Evolutionary conservation across 2,329 filamentous ascomycete genomes (phyloP).

Genomic region (Lanzia echinophila): DNA sequence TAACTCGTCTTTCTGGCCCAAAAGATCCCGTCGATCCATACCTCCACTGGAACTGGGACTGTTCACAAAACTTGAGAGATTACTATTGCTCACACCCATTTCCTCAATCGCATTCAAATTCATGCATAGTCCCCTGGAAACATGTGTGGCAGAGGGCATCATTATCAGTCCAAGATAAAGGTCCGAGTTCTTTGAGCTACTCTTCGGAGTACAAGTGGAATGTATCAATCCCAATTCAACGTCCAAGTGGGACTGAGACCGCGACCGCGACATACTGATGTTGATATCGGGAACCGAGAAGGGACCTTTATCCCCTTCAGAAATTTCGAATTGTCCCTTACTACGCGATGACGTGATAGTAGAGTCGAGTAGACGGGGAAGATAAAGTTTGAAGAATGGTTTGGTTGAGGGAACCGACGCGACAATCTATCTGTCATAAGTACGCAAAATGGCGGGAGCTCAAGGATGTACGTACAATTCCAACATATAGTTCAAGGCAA

Average conservation of each 20-base stretch:
- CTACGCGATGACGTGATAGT: not conserved
- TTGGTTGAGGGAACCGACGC: conserved; percentile 38
- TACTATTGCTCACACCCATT: not conserved
- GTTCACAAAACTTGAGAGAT: not conserved
- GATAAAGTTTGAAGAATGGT: conserved; percentile 35
- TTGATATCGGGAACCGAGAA: not conserved
- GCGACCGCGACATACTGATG: not conserved
- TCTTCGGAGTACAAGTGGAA: no score
- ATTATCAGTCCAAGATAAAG: no score
- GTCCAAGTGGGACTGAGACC: not conserved
- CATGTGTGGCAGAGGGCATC: not conserved
- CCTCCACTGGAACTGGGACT: not conserved
- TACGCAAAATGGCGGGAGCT: no score
- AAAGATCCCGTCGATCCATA: no score
- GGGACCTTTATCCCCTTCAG: not conserved
- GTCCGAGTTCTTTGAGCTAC: no score
- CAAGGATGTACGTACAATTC: conserved; percentile 33
- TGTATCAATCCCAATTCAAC: not conserved
- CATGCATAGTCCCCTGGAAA: not conserved
- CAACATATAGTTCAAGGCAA: conserved; percentile 36
- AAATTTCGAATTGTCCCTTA: not conserved
- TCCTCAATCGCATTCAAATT: not conserved
- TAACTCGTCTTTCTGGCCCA: not conserved
- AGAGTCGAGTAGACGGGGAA: conserved; percentile 22
- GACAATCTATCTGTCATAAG: conserved; percentile 30